A percentile compares a stretch with the other conserved stretches of the same genome.
These are phyloP conservation scores for Colletotrichum limetticola DNA, from an alignment of 2,329 filamentous ascomycete species.

Conservation along the genomic window DNA sequence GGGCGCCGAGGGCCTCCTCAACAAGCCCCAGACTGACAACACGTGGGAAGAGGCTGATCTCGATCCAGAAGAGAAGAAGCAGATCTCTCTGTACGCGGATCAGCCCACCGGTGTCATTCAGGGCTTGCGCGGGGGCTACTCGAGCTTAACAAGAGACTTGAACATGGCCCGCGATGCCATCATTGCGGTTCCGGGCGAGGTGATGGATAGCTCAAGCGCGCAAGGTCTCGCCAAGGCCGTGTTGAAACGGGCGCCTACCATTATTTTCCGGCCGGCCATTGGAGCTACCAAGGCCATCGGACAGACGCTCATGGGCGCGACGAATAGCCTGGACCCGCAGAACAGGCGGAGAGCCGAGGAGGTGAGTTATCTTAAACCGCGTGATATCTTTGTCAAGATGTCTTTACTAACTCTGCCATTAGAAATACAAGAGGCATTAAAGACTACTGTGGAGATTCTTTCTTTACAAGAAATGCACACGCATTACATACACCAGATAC, in stretches of 20 bases:
- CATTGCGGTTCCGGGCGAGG: constrained; percentile 91
- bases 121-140: constrained; percentile 84
- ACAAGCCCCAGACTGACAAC: constrained; percentile 49
- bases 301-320: constrained; percentile 90
- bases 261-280: constrained; percentile 90
- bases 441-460: background rate
- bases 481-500: constrained; percentile 14
- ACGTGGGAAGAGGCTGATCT: constrained; percentile 69
- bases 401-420: constrained; percentile 31
- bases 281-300: constrained; percentile 90
- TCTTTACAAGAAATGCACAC: background rate
- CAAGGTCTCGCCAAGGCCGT: constrained; percentile 84
- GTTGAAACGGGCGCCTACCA: constrained; percentile 85
- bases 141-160: constrained; percentile 87
- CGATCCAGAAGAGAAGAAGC: constrained; percentile 77
- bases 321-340: constrained; percentile 87
- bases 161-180: constrained; percentile 88
- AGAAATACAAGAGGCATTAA: constrained; percentile 63
- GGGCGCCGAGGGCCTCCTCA: constrained; percentile 84
- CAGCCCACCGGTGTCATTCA: constrained; percentile 91
- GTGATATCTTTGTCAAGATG: background rate
- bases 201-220: constrained; percentile 87
- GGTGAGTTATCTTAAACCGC: constrained; percentile 69
- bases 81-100: constrained; percentile 91
- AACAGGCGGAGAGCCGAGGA: constrained; percentile 87